Evolutionary conservation across 495 filamentous ascomycete species (phyloP).

Genomic region (Amphirosellinia nigrospora): DNA sequence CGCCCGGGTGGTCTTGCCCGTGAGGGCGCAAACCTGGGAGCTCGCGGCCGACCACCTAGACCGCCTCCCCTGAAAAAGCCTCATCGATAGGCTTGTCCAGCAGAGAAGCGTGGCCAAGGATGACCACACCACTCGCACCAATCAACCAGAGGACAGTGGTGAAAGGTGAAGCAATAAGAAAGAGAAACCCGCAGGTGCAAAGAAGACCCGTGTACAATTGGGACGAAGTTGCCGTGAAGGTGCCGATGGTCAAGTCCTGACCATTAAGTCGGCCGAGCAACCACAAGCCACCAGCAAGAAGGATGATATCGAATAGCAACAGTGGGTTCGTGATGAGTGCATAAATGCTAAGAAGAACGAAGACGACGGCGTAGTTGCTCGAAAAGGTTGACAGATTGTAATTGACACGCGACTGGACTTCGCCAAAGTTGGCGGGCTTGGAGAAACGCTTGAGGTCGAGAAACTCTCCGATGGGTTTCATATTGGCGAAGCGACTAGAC

Average conservation of each 20-base stretch:
- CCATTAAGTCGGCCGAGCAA: slow-evolving; percentile 87
- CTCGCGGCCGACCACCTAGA: slow-evolving; percentile 99
- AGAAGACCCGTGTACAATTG: slow-evolving; percentile 93
- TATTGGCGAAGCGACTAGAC: slow-evolving; percentile 84
- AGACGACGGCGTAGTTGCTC: slow-evolving; percentile 95
- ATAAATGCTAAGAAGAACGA: slow-evolving; percentile 95
- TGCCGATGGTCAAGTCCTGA: slow-evolving; percentile 84
- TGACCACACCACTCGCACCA: slow-evolving; percentile 87
- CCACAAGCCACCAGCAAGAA: slow-evolving; percentile 85
- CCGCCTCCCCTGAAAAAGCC: slow-evolving; percentile 99
- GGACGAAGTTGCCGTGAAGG: slow-evolving; percentile 81
- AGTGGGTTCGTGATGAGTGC: slow-evolving; percentile 81
- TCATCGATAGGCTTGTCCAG: slow-evolving; percentile 99
- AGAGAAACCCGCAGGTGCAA: slow-evolving; percentile 79
- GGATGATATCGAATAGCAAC: slow-evolving; percentile 88
- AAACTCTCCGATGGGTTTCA: slow-evolving; percentile 91
- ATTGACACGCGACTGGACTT: slow-evolving; percentile 92
- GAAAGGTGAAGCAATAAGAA: slow-evolving; percentile 81
- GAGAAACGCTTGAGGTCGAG: slow-evolving; percentile 93
- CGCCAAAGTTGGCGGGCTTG: slow-evolving; percentile 88
- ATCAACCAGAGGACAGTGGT: slow-evolving; percentile 89
- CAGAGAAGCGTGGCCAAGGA: slow-evolving; percentile 92
- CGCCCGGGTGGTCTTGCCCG: slow-evolving; percentile 98
- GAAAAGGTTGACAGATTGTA: slow-evolving; percentile 98
- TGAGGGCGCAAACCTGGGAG: slow-evolving; percentile 93